Evolutionary conservation across 2,329 filamentous ascomycete genomes (phyloP), one percentile per base, ranked within the genome.

Genomic region (Bimuria novae-zelandiae): DNA sequence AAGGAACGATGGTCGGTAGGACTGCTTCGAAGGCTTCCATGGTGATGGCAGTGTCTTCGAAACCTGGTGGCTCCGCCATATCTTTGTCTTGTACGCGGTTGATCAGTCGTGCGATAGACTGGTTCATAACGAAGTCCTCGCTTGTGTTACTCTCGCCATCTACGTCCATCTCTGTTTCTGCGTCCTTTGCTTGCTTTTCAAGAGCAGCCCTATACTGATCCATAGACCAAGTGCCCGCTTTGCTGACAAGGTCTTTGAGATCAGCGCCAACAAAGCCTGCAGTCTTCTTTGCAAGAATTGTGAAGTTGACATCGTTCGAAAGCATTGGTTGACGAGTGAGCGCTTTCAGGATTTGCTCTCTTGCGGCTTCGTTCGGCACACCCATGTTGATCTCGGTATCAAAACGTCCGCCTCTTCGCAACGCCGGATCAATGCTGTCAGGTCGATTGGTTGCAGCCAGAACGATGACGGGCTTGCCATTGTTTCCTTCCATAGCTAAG

Each of bases 201-300:
- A 87, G 69, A 10, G 84, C 78, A 47, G 80, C 75, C 23, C 84
- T 74, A 59, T 83, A 86, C 32, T 81, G 76, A 57, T 85, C 81
- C 70, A 88, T 86, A n/a, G 84, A 84, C 63, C 83, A 82, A 5
- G 83, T 80, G 4, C 84, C 84, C 3, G 86, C 86, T 47, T 86
- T 87, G 35, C 83, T 83, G 3, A 87, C 85, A 3, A 89, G 76
- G 65, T 88, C 88, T 57, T 89, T 85, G 3, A 99, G 77, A 77
- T 99, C 94, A 5, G 90, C 90, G 10, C 92, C 93, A 0, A 99
- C 93, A 62, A 94, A 99, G 1, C 94, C 94, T 5, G 94, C 90
- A 0, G 93, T 97, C 62, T 87, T 81, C 64, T 90, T 92, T 5
- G 93, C 92, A 3, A 99, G 78, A 14, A 82, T 77, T 22, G 77